A percentile compares a stretch with the other conserved stretches of the same genome.
Conservation (phyloP, 1,284 basidiomycete species). For the Schizophyllum amplum region DNA sequence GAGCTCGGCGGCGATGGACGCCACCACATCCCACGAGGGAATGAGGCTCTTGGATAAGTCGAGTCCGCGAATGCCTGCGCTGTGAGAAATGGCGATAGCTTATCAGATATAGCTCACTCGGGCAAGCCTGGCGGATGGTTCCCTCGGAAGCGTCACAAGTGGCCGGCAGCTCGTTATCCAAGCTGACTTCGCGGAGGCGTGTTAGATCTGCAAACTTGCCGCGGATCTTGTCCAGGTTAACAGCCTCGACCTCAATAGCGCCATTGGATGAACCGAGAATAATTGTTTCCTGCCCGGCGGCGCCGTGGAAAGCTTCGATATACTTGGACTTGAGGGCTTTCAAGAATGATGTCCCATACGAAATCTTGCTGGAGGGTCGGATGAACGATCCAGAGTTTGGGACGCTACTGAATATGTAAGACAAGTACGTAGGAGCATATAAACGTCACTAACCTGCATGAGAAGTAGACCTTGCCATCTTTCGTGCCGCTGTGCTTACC, state of each 20-base stretch:
- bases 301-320: slow-evolving; percentile 51
- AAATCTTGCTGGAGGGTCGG: slow-evolving; percentile 47
- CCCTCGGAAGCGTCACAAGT: slow-evolving; percentile 42
- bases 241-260: slow-evolving; percentile 81
- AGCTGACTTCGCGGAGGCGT: slow-evolving; percentile 67
- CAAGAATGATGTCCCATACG: slow-evolving; percentile 65
- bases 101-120: slow-evolving; percentile 36
- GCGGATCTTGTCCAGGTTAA: slow-evolving; percentile 73
- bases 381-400: slow-evolving; percentile 68
- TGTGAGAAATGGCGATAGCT: slow-evolving; percentile 2
- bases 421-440: slow-evolving; percentile 3
- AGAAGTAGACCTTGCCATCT: slow-evolving; percentile 75
- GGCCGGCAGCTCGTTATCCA: slow-evolving; percentile 64
- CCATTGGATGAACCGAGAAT: slow-evolving; percentile 77
- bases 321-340: slow-evolving; percentile 73
- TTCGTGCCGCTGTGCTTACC: slow-evolving; percentile 87
- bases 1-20: slow-evolving; percentile 58
- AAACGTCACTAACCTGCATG: slow-evolving; percentile 50
- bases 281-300: slow-evolving; percentile 49
- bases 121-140: slow-evolving; percentile 51
- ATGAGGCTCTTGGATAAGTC: slow-evolving; percentile 81
- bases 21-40: slow-evolving; percentile 63
- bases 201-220: slow-evolving; percentile 61
- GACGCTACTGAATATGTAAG: slow-evolving; percentile 26
- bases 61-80: slow-evolving; percentile 66